Evolutionary conservation across 441 rosid species (phyloP).

Genomic region (Cnidoscolus chayamansa): DNA sequence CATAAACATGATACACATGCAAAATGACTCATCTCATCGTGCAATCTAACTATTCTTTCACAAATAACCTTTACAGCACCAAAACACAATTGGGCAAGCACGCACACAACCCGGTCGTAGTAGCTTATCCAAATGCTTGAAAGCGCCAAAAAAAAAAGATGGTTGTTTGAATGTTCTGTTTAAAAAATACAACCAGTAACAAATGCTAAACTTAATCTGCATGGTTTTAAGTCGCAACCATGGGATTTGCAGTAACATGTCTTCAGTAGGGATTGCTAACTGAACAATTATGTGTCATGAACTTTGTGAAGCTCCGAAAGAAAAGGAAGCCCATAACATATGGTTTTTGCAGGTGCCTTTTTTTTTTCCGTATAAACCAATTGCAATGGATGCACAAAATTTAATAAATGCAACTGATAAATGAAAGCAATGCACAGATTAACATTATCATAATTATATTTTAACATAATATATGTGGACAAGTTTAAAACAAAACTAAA

Average conservation of each 20-base stretch:
- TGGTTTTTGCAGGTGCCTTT: no score
- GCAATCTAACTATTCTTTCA: neutral
- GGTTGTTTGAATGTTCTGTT: neutral
- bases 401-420: neutral
- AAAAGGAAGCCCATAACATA: no score
- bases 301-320: no score
- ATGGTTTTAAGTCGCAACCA: neutral
- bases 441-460: no score
- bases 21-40: slow-evolving; percentile 8
- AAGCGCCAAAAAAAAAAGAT: neutral
- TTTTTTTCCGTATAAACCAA: neutral
- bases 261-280: neutral
- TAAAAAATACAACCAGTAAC: neutral
- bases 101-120: neutral
- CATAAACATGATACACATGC: neutral
- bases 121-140: neutral
- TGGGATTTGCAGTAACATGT: neutral
- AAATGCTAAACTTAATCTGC: neutral
- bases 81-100: no score
- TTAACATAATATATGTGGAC: neutral
- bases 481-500: neutral
- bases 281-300: no score
- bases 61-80: neutral
- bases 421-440: neutral
- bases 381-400: neutral